Percentiles rank a stretch among this genome's conserved stretches.
These are phyloP conservation scores for Pseudogymnoascus sp. DNA, from an alignment of 2,329 filamentous ascomycete genomes.

Conservation along the genomic window DNA sequence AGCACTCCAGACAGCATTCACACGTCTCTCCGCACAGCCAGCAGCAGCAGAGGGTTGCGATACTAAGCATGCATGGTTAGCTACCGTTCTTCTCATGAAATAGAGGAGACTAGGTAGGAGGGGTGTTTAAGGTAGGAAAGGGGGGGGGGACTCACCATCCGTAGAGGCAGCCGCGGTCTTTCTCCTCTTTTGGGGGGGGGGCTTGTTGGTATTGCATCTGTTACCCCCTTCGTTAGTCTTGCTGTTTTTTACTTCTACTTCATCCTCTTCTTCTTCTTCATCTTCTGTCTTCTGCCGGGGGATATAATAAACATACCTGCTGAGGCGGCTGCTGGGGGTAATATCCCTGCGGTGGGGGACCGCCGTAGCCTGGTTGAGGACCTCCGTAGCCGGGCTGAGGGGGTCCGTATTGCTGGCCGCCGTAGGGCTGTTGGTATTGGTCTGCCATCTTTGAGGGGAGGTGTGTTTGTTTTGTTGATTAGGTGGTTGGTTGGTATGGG, in stretches of 20 bases:
- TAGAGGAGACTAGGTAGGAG: too few relatives aligned
- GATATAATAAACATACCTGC: neutral
- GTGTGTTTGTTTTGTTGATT: too few relatives aligned
- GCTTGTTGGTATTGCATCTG: constrained; percentile 9
- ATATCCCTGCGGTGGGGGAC: neutral
- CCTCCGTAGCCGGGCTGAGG: neutral
- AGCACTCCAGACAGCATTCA: constrained; percentile 36
- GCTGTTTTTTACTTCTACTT: neutral
- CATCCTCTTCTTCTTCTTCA: neutral
- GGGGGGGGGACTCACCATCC: neutral
- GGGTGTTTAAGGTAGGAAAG: neutral
- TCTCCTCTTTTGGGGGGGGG: constrained; percentile 1
- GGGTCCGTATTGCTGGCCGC: neutral
- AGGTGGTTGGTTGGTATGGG: too few relatives aligned
- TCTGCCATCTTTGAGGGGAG: neutral
- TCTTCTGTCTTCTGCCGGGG: neutral
- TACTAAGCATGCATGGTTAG: constrained; percentile 18
- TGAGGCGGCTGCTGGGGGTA: neutral
- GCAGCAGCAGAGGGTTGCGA: constrained; percentile 37
- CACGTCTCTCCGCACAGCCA: constrained; percentile 38
- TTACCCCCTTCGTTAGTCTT: neutral
- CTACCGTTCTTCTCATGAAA: too few relatives aligned
- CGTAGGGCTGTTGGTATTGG: neutral
- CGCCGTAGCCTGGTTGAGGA: neutral
- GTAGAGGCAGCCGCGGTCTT: constrained; percentile 5